phyloP scores from a whole-genome alignment of 2,329 filamentous ascomycete genomes.

The Aspergillus tamarii region DNA sequence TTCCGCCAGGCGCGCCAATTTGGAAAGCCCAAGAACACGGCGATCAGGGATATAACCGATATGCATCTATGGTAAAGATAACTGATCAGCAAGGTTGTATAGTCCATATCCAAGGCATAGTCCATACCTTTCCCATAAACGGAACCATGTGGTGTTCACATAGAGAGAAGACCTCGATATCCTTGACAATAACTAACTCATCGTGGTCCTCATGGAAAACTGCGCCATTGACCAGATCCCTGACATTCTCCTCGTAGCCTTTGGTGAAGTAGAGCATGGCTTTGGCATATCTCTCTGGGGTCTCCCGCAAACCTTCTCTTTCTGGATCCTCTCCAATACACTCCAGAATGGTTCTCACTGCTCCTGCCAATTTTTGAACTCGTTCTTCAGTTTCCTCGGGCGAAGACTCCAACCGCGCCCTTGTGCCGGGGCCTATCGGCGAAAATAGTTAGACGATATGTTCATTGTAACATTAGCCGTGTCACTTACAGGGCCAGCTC shows the following conservation, averaged over 20 bases:
- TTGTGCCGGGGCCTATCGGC: conserved; percentile 48
- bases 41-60: conserved; percentile 95
- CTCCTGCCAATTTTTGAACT: conserved; percentile 63
- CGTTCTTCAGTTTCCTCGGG: conserved; percentile 61
- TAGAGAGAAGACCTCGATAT: conserved; percentile 91
- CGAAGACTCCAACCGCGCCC: conserved; percentile 58
- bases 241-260: conserved; percentile 92
- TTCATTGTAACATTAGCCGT: not conserved
- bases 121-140: conserved; percentile 83
- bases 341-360: conserved; percentile 66
- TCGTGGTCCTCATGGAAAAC: conserved; percentile 97
- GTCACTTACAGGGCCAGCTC: conserved; percentile 54
- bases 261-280: conserved; percentile 95
- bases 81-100: conserved; percentile 12
- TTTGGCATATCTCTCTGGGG: conserved; percentile 87
- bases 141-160: conserved; percentile 98
- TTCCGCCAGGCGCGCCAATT: conserved; percentile 91
- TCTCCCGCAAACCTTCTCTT: conserved; percentile 64
- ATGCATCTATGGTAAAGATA: conserved; percentile 71
- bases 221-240: conserved; percentile 87
- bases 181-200: conserved; percentile 96
- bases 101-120: not conserved
- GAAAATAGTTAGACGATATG: conserved; percentile 17
- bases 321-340: conserved; percentile 69
- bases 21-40: conserved; percentile 91